Evolutionary conservation across 768 basidiomycete genomes (phyloP), one percentile per base, ranked within the genome.

Genomic region (Serendipita sp.): DNA sequence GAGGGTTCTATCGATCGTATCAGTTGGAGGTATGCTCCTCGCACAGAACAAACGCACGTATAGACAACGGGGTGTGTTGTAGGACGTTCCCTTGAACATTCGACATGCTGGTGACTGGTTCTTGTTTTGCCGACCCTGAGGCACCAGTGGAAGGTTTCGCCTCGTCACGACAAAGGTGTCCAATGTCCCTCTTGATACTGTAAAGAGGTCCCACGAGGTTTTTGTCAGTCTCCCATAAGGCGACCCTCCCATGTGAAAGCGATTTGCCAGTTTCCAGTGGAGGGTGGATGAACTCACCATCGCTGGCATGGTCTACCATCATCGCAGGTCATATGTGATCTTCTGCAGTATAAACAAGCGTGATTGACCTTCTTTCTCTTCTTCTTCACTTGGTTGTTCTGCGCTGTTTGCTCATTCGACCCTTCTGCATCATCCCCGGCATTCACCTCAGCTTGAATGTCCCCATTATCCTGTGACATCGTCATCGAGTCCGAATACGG

Each of bases 151-250:
- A 37, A 18, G 62, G 69, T 65, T 69, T 71, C 5, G 82, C 82
- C 71, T 94, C 91, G 72, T 95, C 94, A 69, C 91, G 88, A 70
- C 93, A 96, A 13, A 95, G 78, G 75, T 96, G 91, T 0, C 91
- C 90, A 66, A 97, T 97, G 73, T 97, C 94, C 44, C 95, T 84
- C 73, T 97, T 97, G 70, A 97, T 91, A 70, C 93, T 94, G 69
- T 58, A 34, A 29, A 62, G 29, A 33, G 45, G 65, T 40, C 66
- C 64, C 45, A 63, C 64, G 40, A 68, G 55, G 4, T 63, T 63
- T 16, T 67, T 44, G 62, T 66, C 34, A 62, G 55, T 3, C 6
- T 13, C 62, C 43, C 63, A 48, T 44, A 44, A 33, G 34, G 64
- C 64, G 10, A 31, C 27, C 60, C 16, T 46, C 16, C 64, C 29